These are phyloP conservation scores for Tulasnella calospora DNA, from an alignment of 768 basidiomycete genomes.

Conservation along the genomic window DNA sequence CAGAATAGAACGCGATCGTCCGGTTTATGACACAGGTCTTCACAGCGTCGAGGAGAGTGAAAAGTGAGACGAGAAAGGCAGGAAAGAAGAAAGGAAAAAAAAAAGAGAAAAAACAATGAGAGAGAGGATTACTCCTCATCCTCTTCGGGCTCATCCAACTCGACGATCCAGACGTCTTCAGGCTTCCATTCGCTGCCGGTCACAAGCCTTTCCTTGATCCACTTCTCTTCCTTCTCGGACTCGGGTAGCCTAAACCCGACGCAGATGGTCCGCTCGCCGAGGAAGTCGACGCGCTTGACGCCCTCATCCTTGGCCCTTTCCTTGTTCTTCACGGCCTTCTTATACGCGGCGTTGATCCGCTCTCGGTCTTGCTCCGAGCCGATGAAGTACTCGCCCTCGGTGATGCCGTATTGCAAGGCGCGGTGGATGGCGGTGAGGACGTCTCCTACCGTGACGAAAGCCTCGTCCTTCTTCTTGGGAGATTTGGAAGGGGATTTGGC, in stretches of 20 bases:
- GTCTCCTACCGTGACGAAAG: background rate
- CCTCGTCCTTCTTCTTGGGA: background rate
- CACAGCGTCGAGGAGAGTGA: background rate
- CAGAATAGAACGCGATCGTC: background rate
- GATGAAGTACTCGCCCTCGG: slow-evolving; percentile 14
- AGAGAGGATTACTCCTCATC: background rate
- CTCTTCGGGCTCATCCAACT: background rate
- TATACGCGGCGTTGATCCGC: background rate
- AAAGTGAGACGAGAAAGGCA: background rate
- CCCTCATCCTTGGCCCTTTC: background rate
- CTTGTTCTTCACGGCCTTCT: background rate
- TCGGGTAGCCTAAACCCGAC: background rate
- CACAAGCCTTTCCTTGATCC: background rate
- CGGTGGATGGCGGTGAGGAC: background rate
- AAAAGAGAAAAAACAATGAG: background rate
- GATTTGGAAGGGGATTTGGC: background rate
- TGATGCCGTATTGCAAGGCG: background rate
- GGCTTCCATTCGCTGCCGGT: background rate
- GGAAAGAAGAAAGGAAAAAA: background rate
- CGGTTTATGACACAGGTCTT: background rate
- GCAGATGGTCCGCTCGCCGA: background rate
- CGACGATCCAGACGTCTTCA: background rate
- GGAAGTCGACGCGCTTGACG: background rate
- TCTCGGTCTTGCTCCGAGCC: background rate
- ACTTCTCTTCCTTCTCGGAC: background rate